phyloP scores from a whole-genome alignment of 441 rosid genomes.

The Pelargonium hybrid region DNA sequence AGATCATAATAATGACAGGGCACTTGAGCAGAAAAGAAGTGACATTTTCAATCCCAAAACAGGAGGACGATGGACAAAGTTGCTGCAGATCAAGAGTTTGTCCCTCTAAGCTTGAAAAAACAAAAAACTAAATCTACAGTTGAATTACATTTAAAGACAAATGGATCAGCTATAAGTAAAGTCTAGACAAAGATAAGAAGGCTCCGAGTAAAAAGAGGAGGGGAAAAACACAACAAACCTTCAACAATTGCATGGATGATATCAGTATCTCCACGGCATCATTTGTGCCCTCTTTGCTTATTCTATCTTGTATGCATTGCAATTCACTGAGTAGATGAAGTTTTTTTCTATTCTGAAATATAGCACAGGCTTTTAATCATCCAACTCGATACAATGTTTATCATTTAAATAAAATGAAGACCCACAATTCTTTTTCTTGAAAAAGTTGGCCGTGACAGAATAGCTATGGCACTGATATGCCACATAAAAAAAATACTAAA shows the following conservation, averaged over 20 bases:
- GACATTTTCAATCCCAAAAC: not conserved
- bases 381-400: not conserved
- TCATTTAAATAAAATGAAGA: not conserved
- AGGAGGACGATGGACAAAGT: too few species aligned
- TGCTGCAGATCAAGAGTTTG: too few species aligned
- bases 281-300: slow-evolving; percentile 27
- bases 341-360: slow-evolving; percentile 36
- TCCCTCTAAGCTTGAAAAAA: too few species aligned
- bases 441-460: not conserved
- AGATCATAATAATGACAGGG: not conserved
- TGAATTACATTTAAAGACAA: too few species aligned
- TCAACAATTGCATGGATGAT: slow-evolving; percentile 32
- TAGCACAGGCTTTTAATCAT: not conserved
- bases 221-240: slow-evolving; percentile 28
- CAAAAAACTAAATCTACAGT: too few species aligned
- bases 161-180: not conserved
- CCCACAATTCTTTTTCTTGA: not conserved
- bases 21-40: not conserved
- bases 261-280: slow-evolving; percentile 33
- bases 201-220: not conserved
- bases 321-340: slow-evolving; percentile 25
- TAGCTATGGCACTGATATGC: too few species aligned
- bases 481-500: not conserved
- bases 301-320: slow-evolving; percentile 34
- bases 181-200: not conserved